These are phyloP conservation scores for Fraxinus americana DNA, from an alignment of 257 asterid species.

Conservation along the genomic window DNA sequence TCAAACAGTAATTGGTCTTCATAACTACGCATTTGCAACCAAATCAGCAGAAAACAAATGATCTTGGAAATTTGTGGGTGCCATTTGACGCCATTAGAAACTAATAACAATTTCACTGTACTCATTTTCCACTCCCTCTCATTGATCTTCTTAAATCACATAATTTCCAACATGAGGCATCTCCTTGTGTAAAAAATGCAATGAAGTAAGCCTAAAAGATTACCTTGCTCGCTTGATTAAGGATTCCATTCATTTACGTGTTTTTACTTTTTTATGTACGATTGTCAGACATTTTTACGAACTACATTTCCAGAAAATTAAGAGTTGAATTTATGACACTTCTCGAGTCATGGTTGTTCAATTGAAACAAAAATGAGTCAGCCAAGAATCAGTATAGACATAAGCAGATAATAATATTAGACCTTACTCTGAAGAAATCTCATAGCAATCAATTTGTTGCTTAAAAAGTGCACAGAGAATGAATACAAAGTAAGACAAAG, in stretches of 20 bases:
- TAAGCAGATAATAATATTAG: background rate
- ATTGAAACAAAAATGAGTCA: background rate
- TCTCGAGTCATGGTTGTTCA: no score
- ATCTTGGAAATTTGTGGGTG: constrained; percentile 4
- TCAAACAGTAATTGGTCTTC: no score
- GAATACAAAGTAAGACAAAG: background rate
- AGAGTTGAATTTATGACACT: no score
- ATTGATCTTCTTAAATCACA: background rate
- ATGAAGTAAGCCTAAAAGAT: background rate
- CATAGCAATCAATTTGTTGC: background rate
- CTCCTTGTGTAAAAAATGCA: background rate
- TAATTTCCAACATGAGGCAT: constrained; percentile 6
- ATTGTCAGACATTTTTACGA: background rate
- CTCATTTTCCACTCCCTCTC: constrained; percentile 7
- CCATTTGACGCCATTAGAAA: constrained; percentile 2
- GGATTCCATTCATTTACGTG: background rate
- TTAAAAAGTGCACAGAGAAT: background rate
- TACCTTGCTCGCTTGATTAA: constrained; percentile 11
- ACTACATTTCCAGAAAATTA: no score
- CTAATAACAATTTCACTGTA: background rate
- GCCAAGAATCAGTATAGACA: background rate
- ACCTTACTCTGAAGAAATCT: background rate
- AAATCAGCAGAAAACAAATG: background rate
- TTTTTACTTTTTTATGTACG: background rate
- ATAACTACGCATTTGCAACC: background rate